Base-by-base conservation (phyloP, 2,329 filamentous ascomycete species). In the Coleophoma crateriformis region DNA sequence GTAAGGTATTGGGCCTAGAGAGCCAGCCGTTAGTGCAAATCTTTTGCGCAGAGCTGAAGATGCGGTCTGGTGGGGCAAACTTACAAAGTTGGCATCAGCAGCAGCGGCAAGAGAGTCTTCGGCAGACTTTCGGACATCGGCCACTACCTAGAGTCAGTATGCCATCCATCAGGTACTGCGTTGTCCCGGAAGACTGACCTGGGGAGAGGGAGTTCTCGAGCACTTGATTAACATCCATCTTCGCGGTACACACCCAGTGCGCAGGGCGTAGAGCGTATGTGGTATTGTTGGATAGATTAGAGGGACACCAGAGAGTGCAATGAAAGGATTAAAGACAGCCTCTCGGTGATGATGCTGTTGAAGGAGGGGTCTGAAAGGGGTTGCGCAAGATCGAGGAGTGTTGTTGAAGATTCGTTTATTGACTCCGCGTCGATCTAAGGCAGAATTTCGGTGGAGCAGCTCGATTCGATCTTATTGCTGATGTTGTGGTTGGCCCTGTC, bases 171-270 rank as follows among this genome's bases (percentile, higher is more conserved):
- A 27, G 27, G 7, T 27, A 10, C 27, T 27, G 3, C 27, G 27
- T 27, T 27, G 8, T 4, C 27, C 8, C 27, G 6, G 27, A 27
- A 27, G 47, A 56, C 87, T 71, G 77, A 97, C 94, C 92, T 68
- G 91, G 81, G 68, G 91, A 95, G 75, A 97, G 84, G 71, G 94
- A 97, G 78, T 91, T 92, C 74, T 90, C 84, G 78, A 99, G 87
- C 77, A 99, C 92, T 76, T 90, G 87, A 78, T 92, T 95, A 78
- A 97, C 95, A 77, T 97, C 90, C 87, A 95, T 91, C 77, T 76
- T 80, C 72, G 78, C 59, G 57, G 54, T 47, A 60, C 41, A 58
- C 58, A 56, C 57, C 58, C 53, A 47, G 45, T 49, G 54, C 53
- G 54, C 55, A 53, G 49, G 50, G 57, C 49, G 47, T 56, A 45